phyloP scores from a whole-genome alignment of 179 eudicot species.

The Silene coronaria region DNA sequence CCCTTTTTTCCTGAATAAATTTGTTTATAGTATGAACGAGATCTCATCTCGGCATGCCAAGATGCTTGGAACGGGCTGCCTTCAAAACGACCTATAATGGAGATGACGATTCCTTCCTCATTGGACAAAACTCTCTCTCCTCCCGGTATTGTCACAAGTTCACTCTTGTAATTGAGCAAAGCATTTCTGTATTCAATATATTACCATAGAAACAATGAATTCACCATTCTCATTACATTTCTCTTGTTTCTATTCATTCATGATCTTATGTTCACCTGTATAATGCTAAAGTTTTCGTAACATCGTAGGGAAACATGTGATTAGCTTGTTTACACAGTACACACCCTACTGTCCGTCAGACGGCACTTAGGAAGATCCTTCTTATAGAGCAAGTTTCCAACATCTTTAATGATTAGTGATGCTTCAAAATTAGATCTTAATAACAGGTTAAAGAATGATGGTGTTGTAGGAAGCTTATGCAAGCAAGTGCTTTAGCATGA shows the following conservation, averaged over 20 bases:
- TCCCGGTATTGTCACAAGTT: slow-evolving; percentile 46
- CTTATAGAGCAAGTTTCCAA: slow-evolving; percentile 60
- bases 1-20: slow-evolving; percentile 9
- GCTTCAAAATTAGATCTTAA: neutral
- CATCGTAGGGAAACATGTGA: slow-evolving; percentile 71
- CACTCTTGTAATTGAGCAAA: no score
- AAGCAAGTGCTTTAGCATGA: slow-evolving; percentile 65
- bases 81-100: slow-evolving; percentile 78
- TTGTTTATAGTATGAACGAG: slow-evolving; percentile 59
- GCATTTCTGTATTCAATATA: neutral
- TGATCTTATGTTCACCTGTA: neutral
- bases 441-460: neutral
- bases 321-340: slow-evolving; percentile 78
- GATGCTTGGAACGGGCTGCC: slow-evolving; percentile 70
- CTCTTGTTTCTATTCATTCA: no score
- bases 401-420: neutral
- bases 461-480: slow-evolving; percentile 66
- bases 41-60: slow-evolving; percentile 66
- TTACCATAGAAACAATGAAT: no score
- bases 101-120: slow-evolving; percentile 89
- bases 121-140: slow-evolving; percentile 84
- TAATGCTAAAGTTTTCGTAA: neutral
- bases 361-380: slow-evolving; percentile 82
- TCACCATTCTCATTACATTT: no score
- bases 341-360: slow-evolving; percentile 83